Evolutionary conservation across 208 protist genomes (phyloP), one percentile per base, ranked within the genome.

Genomic region (Leishmania tropica): DNA sequence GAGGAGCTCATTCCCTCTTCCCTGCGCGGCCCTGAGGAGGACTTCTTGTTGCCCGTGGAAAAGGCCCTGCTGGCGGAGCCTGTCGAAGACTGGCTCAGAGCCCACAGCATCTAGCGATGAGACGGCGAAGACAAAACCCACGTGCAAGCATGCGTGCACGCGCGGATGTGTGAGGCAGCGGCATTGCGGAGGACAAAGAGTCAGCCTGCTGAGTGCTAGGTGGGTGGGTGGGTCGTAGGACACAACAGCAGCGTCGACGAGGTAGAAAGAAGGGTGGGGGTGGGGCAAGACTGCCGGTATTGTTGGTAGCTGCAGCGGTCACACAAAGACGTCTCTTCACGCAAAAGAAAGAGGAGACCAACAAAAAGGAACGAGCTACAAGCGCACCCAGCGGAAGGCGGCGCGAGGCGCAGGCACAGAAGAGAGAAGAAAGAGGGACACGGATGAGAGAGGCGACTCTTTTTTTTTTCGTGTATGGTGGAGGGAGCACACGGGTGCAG

Each of bases 21-120:
- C 19, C 45, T 82, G 64, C 88, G 88, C 19, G 92, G 92, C 4
- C 77, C 82, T 1, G 94, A 97, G 76, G 87, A 90, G 37, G 92
- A 97, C 75, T 96, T 94, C 74, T 71, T 97, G 71, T 85, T 87
- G 40, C 40, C 35, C 10, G 84, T 75, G 53, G 92, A 97, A 80
- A 83, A 75, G 64, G 90, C 72, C 51, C 76, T 79, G 74, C 85
- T 96, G 56, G 84, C 89, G 28, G 84, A 92, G 67, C 89, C 91
- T 15, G 81, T 83, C 8, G 90, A 93, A 79, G 91, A 97, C 19
- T 94, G 91, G 87, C 78, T 96, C 48, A 71, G 64, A 17, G 58
- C 60, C 31, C 76, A 80, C 62, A 72, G 77, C 77, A 73, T 73
- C 19, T 75, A 80, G 60, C 56, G 13, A 60, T 19, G 1, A 31